Evolutionary conservation across 1,139 yeast species (phyloP).

Genomic region (Yamadazyma conglobata): DNA sequence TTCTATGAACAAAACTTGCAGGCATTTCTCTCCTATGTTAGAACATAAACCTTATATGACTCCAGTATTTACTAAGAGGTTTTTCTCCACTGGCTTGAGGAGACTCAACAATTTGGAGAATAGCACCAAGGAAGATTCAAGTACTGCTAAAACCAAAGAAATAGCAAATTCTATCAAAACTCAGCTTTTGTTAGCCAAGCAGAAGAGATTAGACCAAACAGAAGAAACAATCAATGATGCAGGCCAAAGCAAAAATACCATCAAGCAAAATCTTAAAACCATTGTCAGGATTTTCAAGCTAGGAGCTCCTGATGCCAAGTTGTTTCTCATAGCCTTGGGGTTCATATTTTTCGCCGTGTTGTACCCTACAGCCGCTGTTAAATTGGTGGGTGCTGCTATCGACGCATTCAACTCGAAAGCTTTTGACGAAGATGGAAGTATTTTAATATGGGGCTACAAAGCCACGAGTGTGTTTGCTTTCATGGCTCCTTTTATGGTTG

Average conservation of each 20-base stretch:
- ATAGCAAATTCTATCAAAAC: slow-evolving; percentile 24
- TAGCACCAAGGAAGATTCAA: too few species aligned
- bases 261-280: slow-evolving; percentile 35
- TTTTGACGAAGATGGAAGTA: slow-evolving; percentile 38
- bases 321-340: slow-evolving; percentile 39
- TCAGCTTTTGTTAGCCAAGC: slow-evolving; percentile 29
- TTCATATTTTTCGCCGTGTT: slow-evolving; percentile 46
- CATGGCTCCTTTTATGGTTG: slow-evolving; percentile 47
- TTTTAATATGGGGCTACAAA: slow-evolving; percentile 46
- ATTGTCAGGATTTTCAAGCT: slow-evolving; percentile 35
- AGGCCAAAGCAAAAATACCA: slow-evolving; percentile 23
- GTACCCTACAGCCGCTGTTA: slow-evolving; percentile 45
- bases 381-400: slow-evolving; percentile 45
- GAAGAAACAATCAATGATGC: slow-evolving; percentile 34
- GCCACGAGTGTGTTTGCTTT: slow-evolving; percentile 39
- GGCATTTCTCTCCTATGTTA: too few species aligned
- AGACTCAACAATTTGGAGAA: too few species aligned
- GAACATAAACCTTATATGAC: too few species aligned
- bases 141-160: slow-evolving; percentile 1
- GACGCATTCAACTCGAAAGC: slow-evolving; percentile 40
- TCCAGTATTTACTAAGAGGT: too few species aligned
- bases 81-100: too few species aligned
- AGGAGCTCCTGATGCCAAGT: slow-evolving; percentile 40
- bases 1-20: too few species aligned
- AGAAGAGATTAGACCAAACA: slow-evolving; percentile 25